A percentile compares a stretch with the other conserved stretches of the same genome.
Conservation (phyloP, 768 basidiomycete genomes). For the Rhodotorula toruloides region DNA sequence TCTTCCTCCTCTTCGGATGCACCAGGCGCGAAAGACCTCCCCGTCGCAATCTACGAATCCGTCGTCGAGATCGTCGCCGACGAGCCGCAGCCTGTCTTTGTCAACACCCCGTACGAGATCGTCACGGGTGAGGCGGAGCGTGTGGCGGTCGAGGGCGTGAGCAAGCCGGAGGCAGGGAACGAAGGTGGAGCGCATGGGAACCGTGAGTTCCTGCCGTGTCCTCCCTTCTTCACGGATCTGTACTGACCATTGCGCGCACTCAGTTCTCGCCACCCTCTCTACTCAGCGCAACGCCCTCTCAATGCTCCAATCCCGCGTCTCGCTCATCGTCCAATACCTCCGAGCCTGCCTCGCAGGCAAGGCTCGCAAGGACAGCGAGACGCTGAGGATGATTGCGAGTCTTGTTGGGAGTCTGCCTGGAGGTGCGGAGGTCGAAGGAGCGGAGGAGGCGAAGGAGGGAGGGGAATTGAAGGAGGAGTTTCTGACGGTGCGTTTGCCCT, state of each 20-base stretch:
- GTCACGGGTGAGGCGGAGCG: constrained; percentile 98
- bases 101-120: constrained; percentile 72
- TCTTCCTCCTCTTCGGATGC: constrained; percentile 38
- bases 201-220: constrained; percentile 50
- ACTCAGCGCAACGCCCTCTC: constrained; percentile 91
- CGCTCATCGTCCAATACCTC: constrained; percentile 81
- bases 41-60: constrained; percentile 89
- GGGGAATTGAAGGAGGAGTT: constrained; percentile 77
- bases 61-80: constrained; percentile 73
- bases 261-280: constrained; percentile 84
- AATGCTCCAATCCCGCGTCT: constrained; percentile 89
- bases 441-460: not conserved
- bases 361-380: constrained; percentile 69
- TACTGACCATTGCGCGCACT: not conserved
- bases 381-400: constrained; percentile 76
- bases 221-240: not conserved
- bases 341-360: constrained; percentile 55
- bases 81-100: constrained; percentile 49
- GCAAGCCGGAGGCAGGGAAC: constrained; percentile 60
- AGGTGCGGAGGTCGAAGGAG: not conserved
- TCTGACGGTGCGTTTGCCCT: constrained; percentile 58
- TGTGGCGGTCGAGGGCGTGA: constrained; percentile 87
- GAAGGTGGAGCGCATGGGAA: constrained; percentile 58
- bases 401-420: constrained; percentile 63
- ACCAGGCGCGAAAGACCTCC: constrained; percentile 58